These are phyloP conservation scores for Chlamydomonas urium DNA, from an alignment of 139 green algal genomes.

Conservation along the genomic window DNA sequence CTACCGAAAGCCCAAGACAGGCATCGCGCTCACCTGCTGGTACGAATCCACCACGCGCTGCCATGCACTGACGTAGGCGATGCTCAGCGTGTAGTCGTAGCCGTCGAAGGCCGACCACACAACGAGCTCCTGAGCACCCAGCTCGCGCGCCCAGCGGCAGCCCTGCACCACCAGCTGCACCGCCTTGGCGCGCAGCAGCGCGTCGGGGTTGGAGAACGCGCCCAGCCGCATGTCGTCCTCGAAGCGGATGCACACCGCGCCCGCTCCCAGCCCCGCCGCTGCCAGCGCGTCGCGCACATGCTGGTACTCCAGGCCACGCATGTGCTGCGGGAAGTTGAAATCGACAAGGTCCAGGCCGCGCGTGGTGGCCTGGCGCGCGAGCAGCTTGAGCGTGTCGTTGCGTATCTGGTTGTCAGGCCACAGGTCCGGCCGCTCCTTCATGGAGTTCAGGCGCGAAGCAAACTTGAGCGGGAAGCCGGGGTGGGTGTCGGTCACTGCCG, in stretches of 20 bases:
- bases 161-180: constrained; percentile 36
- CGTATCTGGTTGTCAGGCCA: background rate
- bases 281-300: constrained; percentile 20
- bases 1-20: no score
- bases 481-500: background rate
- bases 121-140: constrained; percentile 47
- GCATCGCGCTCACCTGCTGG: constrained; percentile 24
- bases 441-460: constrained; percentile 60
- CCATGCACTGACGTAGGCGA: constrained; percentile 47
- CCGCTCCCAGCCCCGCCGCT: constrained; percentile 28
- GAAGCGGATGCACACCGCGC: constrained; percentile 52
- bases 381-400: constrained; percentile 31
- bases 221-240: constrained; percentile 36
- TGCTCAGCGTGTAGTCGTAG: constrained; percentile 46
- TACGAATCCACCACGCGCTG: constrained; percentile 29
- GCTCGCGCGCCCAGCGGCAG: constrained; percentile 37
- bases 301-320: background rate
- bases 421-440: constrained; percentile 53
- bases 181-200: background rate
- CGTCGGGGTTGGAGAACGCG: constrained; percentile 47
- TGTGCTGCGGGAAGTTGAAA: constrained; percentile 57
- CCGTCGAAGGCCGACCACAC: constrained; percentile 56
- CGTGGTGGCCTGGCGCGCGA: constrained; percentile 43
- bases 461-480: constrained; percentile 37
- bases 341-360: constrained; percentile 41